A percentile compares a stretch with the other conserved stretches of the same genome.
Conservation (phyloP, 2,329 filamentous ascomycete species). For the Biscogniauxia mediterranea region DNA sequence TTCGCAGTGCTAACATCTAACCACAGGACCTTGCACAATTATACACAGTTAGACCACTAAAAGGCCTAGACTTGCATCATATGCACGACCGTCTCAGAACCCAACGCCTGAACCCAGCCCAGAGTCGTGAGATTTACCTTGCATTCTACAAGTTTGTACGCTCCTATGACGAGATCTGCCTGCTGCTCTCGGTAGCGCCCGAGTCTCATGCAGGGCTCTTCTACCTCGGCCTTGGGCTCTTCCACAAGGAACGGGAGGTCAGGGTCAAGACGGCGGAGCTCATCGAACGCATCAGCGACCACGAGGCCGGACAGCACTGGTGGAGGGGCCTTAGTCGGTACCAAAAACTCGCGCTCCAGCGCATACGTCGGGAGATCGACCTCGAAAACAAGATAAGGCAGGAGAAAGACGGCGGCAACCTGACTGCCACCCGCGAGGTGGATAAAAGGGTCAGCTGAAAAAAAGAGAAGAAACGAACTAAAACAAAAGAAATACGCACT, state of each 20-base stretch:
- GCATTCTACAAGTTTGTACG: constrained; percentile 73
- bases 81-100: constrained; percentile 88
- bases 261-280: constrained; percentile 74
- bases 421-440: constrained; percentile 32
- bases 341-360: constrained; percentile 79
- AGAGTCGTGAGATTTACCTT: constrained; percentile 82
- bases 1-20: constrained; percentile 29
- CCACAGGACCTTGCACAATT: constrained; percentile 63
- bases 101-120: constrained; percentile 71
- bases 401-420: constrained; percentile 42
- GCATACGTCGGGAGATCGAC: constrained; percentile 68
- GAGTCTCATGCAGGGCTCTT: constrained; percentile 88
- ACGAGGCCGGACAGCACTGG: constrained; percentile 91
- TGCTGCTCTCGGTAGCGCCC: constrained; percentile 77
- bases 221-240: constrained; percentile 85
- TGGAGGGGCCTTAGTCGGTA: constrained; percentile 86
- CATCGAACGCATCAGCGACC: constrained; percentile 76
- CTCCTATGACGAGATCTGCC: constrained; percentile 80
- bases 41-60: constrained; percentile 65
- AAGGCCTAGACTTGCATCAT: constrained; percentile 84
- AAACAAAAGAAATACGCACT: no score
- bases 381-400: constrained; percentile 47
- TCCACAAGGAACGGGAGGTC: constrained; percentile 83
- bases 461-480: neutral
- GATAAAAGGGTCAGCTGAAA: constrained; percentile 48